Conservation (phyloP, 2,329 filamentous ascomycete genomes). For the Stachybotrys chlorohalonatus region DNA sequence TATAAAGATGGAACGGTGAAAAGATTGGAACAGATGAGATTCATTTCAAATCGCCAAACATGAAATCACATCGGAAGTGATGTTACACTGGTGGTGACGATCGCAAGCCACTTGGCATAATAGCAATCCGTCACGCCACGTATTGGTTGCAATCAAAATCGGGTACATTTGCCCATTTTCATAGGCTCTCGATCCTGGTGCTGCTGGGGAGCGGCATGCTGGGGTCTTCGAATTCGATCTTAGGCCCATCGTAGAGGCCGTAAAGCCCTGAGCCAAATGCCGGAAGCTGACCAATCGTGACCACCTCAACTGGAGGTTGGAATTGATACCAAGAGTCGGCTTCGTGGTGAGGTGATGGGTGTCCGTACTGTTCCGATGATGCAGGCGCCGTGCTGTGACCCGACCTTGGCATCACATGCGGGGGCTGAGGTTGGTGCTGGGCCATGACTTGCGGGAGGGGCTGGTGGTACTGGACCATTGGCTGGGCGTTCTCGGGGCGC, state of each 20-base stretch:
- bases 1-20: conserved; percentile 2
- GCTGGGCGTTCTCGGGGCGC: conserved; percentile 33
- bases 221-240: conserved; percentile 49
- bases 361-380: conserved; percentile 22
- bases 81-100: background rate
- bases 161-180: conserved; percentile 8
- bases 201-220: conserved; percentile 51
- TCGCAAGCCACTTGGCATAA: background rate
- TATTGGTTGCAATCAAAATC: background rate
- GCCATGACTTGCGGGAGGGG: conserved; percentile 27
- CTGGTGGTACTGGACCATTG: conserved; percentile 34
- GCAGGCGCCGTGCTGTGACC: conserved; percentile 21
- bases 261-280: conserved; percentile 40
- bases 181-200: conserved; percentile 44
- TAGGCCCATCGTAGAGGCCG: conserved; percentile 41
- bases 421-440: conserved; percentile 19
- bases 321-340: conserved; percentile 49
- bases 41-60: background rate
- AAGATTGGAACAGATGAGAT: background rate
- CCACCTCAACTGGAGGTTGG: conserved; percentile 47
- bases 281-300: conserved; percentile 42
- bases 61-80: background rate
- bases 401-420: conserved; percentile 10
- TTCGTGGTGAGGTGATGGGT: conserved; percentile 28
- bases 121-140: background rate